phyloP scores from a whole-genome alignment of 495 filamentous ascomycete species.

The Talaromyces liani region DNA sequence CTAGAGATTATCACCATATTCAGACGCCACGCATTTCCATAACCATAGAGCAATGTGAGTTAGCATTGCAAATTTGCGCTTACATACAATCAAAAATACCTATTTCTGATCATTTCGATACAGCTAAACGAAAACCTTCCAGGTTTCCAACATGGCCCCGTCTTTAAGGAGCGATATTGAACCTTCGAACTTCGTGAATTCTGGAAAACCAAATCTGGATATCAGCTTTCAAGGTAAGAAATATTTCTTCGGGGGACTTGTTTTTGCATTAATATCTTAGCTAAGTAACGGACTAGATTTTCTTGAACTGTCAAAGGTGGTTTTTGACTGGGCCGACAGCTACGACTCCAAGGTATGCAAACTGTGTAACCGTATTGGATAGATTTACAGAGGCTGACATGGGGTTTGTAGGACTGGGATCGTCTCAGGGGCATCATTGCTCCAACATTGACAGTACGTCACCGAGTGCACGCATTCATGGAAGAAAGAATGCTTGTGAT shows the following conservation, averaged over 20 bases:
- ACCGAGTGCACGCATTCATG: constrained; percentile 9
- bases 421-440: constrained; percentile 65
- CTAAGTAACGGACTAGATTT: constrained; percentile 1
- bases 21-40: neutral
- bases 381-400: neutral
- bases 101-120: neutral
- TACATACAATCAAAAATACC: neutral
- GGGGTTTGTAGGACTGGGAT: constrained; percentile 54
- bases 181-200: neutral
- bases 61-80: neutral
- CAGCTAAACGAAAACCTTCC: neutral
- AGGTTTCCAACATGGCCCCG: neutral
- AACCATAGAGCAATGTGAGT: neutral
- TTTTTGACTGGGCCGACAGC: constrained; percentile 74
- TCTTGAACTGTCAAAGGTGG: constrained; percentile 9
- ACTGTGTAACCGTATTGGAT: neutral
- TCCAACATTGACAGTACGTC: constrained; percentile 50
- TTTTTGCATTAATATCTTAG: neutral
- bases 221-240: constrained; percentile 9
- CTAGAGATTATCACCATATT: neutral
- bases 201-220: constrained; percentile 7
- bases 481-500: neutral
- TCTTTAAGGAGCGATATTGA: constrained; percentile 1
- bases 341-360: constrained; percentile 57
- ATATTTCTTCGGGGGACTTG: neutral